These are phyloP conservation scores for Ceratocystis lukuohia DNA, from an alignment of 2,329 filamentous ascomycete species.

Conservation along the genomic window DNA sequence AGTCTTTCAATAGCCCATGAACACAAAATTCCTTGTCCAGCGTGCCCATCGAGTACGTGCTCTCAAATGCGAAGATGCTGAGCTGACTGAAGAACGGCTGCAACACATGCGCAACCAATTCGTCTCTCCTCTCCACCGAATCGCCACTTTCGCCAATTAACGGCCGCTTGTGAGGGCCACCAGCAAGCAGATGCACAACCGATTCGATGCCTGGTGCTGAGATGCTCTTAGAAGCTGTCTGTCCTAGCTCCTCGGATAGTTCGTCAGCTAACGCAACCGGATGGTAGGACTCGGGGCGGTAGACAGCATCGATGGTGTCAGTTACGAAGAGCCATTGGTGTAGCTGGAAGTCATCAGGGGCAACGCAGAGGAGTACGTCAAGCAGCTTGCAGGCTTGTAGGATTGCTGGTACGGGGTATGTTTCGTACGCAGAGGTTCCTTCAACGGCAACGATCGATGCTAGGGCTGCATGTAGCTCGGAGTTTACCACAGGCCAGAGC, in stretches of 20 bases:
- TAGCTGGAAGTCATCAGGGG: constrained; percentile 94
- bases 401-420: constrained; percentile 62
- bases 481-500: constrained; percentile 81
- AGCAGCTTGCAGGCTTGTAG: constrained; percentile 90
- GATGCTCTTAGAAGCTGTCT: constrained; percentile 23
- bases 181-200: constrained; percentile 26
- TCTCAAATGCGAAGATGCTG: constrained; percentile 88
- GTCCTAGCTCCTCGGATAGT: constrained; percentile 60
- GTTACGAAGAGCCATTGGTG: constrained; percentile 96
- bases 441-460: constrained; percentile 58
- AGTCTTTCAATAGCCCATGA: constrained; percentile 51
- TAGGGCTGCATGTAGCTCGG: constrained; percentile 69
- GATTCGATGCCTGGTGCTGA: constrained; percentile 26
- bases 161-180: constrained; percentile 32
- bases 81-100: constrained; percentile 82
- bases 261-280: constrained; percentile 72
- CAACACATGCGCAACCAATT: constrained; percentile 63
- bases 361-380: constrained; percentile 71
- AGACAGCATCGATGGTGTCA: constrained; percentile 91
- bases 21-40: constrained; percentile 54
- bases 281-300: constrained; percentile 56
- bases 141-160: constrained; percentile 40
- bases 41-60: constrained; percentile 69
- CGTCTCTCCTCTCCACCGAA: constrained; percentile 46
- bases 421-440: constrained; percentile 49